These are phyloP conservation scores for Aspergillus persii DNA, from an alignment of 2,329 filamentous ascomycete species.

Conservation along the genomic window DNA sequence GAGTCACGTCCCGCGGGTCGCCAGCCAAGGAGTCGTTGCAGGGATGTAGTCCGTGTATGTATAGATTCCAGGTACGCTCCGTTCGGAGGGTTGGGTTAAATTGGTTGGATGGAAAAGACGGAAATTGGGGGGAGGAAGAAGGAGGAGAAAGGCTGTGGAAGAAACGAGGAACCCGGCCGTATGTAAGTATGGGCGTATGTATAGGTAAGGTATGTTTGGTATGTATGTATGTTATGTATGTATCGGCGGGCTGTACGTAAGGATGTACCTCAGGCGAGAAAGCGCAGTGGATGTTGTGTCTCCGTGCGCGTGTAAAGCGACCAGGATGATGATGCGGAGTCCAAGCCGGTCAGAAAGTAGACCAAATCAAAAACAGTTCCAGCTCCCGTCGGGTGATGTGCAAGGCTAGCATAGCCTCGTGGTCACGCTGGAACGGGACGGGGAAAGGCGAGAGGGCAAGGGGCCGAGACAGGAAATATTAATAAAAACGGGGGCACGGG, in stretches of 20 bases:
- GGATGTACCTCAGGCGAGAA: neutral
- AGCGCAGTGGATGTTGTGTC: conserved; percentile 6
- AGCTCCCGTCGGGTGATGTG: conserved; percentile 32
- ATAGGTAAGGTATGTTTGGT: neutral
- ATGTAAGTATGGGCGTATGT: neutral
- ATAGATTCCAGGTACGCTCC: conserved; percentile 8
- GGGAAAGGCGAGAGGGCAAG: conserved; percentile 4
- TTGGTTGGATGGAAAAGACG: neutral
- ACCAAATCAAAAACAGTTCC: conserved; percentile 26
- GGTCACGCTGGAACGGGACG: conserved; percentile 22
- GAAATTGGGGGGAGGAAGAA: neutral
- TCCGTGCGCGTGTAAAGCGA: conserved; percentile 17
- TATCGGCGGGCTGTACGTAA: conserved; percentile 7
- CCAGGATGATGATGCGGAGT: conserved; percentile 27
- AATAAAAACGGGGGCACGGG: neutral
- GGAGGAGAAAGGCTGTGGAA: neutral
- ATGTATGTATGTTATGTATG: neutral
- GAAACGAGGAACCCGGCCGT: neutral
- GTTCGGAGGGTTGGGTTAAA: neutral
- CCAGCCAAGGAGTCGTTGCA: conserved; percentile 15
- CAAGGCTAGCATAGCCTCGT: conserved; percentile 34
- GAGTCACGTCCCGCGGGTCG: conserved; percentile 21
- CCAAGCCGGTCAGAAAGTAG: conserved; percentile 19
- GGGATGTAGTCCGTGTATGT: conserved; percentile 12
- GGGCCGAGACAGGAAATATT: neutral